Conservation (phyloP, 805 yeast species). For the Hanseniaspora valbyensis region DNA sequence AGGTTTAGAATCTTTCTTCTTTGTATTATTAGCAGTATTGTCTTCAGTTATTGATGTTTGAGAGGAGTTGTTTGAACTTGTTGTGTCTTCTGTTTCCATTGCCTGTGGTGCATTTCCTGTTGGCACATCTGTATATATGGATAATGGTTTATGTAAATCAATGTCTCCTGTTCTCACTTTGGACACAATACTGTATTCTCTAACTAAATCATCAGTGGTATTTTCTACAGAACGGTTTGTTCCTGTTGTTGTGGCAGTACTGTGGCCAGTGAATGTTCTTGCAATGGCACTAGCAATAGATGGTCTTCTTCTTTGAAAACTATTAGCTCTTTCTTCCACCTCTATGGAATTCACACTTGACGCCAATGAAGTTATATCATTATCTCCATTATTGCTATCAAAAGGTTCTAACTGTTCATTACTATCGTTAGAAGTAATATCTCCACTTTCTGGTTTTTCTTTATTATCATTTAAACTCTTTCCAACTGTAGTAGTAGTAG, state of each 20-base stretch:
- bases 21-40: too few relatives aligned
- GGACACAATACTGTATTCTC: conserved; percentile 31
- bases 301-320: not conserved
- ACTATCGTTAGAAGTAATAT: not conserved
- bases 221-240: not conserved
- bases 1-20: not conserved
- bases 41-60: too few relatives aligned
- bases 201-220: conserved; percentile 21
- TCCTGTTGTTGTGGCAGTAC: not conserved
- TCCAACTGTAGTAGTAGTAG: too few relatives aligned
- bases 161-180: conserved; percentile 26
- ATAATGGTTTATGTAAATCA: conserved; percentile 26
- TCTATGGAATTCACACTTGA: not conserved
- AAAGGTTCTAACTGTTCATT: too few relatives aligned
- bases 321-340: not conserved
- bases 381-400: not conserved
- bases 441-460: not conserved
- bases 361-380: not conserved
- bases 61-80: too few relatives aligned
- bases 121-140: conserved; percentile 19
- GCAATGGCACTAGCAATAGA: conserved; percentile 1
- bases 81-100: conserved; percentile 13
- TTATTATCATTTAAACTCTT: not conserved
- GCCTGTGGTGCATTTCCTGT: not conserved
- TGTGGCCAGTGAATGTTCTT: not conserved